Evolutionary conservation across 1,284 basidiomycete species (phyloP), one percentile per base, ranked within the genome.

Genomic region (Calocybe gambosa): DNA sequence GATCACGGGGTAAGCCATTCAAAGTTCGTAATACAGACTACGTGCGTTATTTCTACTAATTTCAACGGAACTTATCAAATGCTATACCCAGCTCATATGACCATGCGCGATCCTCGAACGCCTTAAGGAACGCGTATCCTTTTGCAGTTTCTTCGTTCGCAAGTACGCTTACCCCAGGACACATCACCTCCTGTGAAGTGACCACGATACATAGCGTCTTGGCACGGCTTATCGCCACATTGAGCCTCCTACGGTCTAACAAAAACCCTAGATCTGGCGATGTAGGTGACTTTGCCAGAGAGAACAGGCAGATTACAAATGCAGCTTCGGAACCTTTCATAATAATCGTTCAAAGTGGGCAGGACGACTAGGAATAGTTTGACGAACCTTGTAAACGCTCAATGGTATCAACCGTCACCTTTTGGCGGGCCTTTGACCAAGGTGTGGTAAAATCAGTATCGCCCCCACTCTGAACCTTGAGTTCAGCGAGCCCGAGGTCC

Each of bases 221-320:
- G 23, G 73, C 69, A 26, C 74, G 66, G 54, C 71, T 74, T 37
- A 76, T 75, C 4, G 72, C 73, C 0, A 76, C 74, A 51, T 76
- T 76, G 21, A 76, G 54, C 7, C 74, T 58, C 37, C 73, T 59
- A 13, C 73, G 63, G 45, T 74, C 70, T 13, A 76, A 59, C 7
- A 76, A 55, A 50, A 75, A 76, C 1, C 58, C 59, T 5, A 74
- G 61, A 43, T 69, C 65, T 3, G 62, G 50, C 7, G 61, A 59
- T 5, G 38, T 36, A n/a, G 65, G 58, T 0, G 63, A 56, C 26
- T 61, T 62, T n/a, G 73, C 70, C 19, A 73, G 53, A 12, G 73
- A 72, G 54, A 76, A 73, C 9, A 75, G 56, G 45, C 72, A 75
- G 33, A 76, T 72, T 2, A 76, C 74, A 44, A 75, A 74, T 1